Percentiles rank a stretch among this genome's conserved stretches.
Conservation (phyloP, 2,329 filamentous ascomycete genomes). For the Fusarium penzigii region DNA sequence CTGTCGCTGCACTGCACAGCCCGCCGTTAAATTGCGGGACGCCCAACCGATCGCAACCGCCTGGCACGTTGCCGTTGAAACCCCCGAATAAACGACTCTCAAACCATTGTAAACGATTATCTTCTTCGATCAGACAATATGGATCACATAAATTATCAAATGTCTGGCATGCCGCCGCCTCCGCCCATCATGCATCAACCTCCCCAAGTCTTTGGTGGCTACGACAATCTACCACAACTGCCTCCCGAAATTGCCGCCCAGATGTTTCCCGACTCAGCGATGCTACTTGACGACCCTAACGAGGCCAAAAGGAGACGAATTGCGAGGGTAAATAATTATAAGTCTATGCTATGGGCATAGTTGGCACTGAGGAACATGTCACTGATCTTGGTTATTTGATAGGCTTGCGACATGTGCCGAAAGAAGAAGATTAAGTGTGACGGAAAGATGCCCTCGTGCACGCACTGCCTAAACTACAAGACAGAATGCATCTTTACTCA, state of each 20-base stretch:
- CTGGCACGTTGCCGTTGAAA: neutral
- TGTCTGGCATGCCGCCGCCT: constrained; percentile 54
- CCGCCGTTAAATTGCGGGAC: neutral
- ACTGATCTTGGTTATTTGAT: constrained; percentile 15
- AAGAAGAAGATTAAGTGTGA: constrained; percentile 99
- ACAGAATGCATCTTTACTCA: constrained; percentile 97
- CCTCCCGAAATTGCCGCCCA: constrained; percentile 60
- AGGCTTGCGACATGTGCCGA: constrained; percentile 95
- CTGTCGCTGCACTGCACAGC: neutral
- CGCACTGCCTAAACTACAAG: constrained; percentile 97
- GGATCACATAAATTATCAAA: constrained; percentile 59
- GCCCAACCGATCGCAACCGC: neutral
- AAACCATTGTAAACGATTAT: neutral
- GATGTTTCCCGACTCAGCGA: constrained; percentile 59
- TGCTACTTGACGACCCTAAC: constrained; percentile 64
- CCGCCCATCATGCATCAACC: constrained; percentile 66
- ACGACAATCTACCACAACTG: constrained; percentile 60
- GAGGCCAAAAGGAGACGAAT: constrained; percentile 90
- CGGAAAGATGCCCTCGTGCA: constrained; percentile 91
- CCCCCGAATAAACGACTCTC: constrained; percentile 2
- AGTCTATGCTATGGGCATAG: neutral
- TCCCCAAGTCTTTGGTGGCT: constrained; percentile 69
- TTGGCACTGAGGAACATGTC: constrained; percentile 3
- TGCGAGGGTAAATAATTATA: constrained; percentile 64
- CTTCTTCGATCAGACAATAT: constrained; percentile 21